Conservation (phyloP, 2,329 filamentous ascomycete genomes). For the Penicillium nordicum region DNA sequence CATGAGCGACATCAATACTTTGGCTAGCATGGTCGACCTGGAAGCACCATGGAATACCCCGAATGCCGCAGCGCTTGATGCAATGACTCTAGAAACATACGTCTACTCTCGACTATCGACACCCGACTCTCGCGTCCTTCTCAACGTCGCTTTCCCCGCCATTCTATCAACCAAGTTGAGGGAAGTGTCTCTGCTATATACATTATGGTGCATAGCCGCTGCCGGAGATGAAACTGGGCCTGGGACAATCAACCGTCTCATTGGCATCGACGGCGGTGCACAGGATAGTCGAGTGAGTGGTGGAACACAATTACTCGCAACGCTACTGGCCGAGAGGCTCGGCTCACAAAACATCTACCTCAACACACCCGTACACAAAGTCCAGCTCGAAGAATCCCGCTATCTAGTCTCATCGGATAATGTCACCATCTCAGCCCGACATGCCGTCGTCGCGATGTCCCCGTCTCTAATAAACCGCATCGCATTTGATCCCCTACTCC, state of each 20-base stretch:
- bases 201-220: conserved; percentile 1
- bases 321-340: neutral
- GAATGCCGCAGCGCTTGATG: neutral
- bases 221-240: neutral
- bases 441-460: conserved; percentile 5
- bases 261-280: neutral
- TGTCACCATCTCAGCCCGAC: neutral
- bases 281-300: conserved; percentile 2
- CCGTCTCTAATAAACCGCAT: neutral
- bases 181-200: neutral
- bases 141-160: neutral
- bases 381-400: neutral
- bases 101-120: conserved; percentile 4
- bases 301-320: conserved; percentile 1
- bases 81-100: conserved; percentile 6
- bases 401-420: neutral
- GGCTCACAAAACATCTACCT: neutral
- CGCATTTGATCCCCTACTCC: neutral
- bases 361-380: neutral
- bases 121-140: neutral
- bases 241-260: conserved; percentile 3
- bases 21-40: conserved; percentile 1
- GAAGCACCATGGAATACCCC: conserved; percentile 3
- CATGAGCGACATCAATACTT: conserved; percentile 2
- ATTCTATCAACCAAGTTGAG: neutral